Evolutionary conservation across 805 yeast genomes (phyloP).

Genomic region (Myxozyma monticola): DNA sequence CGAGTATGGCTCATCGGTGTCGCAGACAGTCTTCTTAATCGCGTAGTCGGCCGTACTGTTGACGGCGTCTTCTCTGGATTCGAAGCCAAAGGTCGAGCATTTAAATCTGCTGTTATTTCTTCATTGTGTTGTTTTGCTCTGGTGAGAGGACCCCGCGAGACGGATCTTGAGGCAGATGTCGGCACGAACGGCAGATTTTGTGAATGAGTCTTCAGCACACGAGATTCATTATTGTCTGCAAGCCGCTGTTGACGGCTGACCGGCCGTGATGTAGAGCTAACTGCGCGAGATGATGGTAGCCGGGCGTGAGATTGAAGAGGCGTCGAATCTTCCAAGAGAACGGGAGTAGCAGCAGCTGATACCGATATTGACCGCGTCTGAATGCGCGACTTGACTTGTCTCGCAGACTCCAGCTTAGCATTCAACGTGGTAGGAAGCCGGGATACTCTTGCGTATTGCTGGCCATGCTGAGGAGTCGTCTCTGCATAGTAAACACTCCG

Average conservation of each 20-base stretch:
- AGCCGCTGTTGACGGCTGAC: background rate
- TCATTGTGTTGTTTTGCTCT: constrained; percentile 5
- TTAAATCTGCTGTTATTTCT: too few relatives aligned
- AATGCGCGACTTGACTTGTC: constrained; percentile 1
- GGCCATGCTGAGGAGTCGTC: background rate
- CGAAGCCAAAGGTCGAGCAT: background rate
- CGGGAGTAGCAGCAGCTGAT: background rate
- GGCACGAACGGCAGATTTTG: constrained; percentile 5
- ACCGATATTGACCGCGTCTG: constrained; percentile 9
- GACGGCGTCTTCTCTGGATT: too few relatives aligned
- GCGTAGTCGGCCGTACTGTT: too few relatives aligned
- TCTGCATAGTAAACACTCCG: too few relatives aligned
- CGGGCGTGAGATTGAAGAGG: constrained; percentile 1
- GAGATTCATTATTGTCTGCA: background rate
- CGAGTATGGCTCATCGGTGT: too few relatives aligned
- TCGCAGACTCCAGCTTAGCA: constrained; percentile 8
- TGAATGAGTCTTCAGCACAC: constrained; percentile 4
- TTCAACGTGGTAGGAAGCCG: constrained; percentile 15
- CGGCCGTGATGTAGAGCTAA: background rate
- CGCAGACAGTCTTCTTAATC: too few relatives aligned
- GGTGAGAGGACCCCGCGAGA: constrained; percentile 4
- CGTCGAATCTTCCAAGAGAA: constrained; percentile 2
- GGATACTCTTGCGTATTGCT: background rate
- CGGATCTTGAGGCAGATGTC: background rate
- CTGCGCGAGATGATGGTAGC: background rate